These are phyloP conservation scores for Umbilicus rupestris DNA, from an alignment of 164 flowering plant genomes.

Conservation along the genomic window DNA sequence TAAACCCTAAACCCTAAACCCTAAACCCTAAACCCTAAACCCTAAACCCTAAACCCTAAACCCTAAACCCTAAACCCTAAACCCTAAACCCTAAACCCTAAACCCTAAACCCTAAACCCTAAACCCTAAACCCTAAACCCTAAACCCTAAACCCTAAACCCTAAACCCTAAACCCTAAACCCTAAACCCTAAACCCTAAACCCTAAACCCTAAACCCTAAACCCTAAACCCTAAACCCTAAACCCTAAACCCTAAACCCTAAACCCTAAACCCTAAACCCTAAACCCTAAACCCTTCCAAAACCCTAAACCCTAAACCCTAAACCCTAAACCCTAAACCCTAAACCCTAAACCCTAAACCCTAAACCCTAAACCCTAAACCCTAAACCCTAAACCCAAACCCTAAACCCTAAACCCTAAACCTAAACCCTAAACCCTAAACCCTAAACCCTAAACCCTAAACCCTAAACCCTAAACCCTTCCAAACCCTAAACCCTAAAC, in stretches of 20 bases:
- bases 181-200: slow-evolving; percentile 16
- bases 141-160: slow-evolving; percentile 14
- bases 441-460: slow-evolving; percentile 6
- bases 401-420: not conserved
- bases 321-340: not conserved
- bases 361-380: not conserved
- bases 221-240: slow-evolving; percentile 15
- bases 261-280: not conserved
- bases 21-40: slow-evolving; percentile 16
- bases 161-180: slow-evolving; percentile 16
- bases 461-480: not conserved
- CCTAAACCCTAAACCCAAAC: not conserved
- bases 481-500: slow-evolving; percentile 6
- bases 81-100: slow-evolving; percentile 16
- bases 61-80: slow-evolving; percentile 14
- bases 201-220: slow-evolving; percentile 16
- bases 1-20: slow-evolving; percentile 16
- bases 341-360: not conserved
- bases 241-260: not conserved
- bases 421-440: slow-evolving; percentile 1
- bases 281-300: not conserved
- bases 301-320: too few relatives aligned
- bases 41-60: slow-evolving; percentile 16
- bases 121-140: slow-evolving; percentile 16
- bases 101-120: slow-evolving; percentile 15